Percentiles rank a stretch among this genome's conserved stretches.
These are phyloP conservation scores for Aspergillus panamensis DNA, from an alignment of 495 filamentous ascomycete species.

Conservation along the genomic window DNA sequence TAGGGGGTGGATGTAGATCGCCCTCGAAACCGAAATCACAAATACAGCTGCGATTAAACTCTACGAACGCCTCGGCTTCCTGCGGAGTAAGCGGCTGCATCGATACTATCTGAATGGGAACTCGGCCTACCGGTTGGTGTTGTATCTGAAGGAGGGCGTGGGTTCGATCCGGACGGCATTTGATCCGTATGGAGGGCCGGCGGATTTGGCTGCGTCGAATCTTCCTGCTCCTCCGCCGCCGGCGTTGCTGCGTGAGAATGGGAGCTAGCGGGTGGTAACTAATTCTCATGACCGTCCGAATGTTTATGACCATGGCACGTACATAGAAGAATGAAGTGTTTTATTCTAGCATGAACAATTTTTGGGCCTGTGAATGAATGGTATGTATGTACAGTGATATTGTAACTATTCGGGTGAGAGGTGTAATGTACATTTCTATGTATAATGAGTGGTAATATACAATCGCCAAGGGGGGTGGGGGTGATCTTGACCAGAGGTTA, in stretches of 20 bases:
- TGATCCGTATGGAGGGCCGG: constrained; percentile 35
- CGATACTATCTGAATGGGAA: constrained; percentile 97
- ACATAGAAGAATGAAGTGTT: constrained; percentile 6
- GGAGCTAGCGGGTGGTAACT: constrained; percentile 1
- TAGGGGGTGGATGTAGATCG: constrained; percentile 50
- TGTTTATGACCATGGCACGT: constrained; percentile 2
- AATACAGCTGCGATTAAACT: constrained; percentile 90
- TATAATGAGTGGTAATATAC: not conserved
- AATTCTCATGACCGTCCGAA: not conserved
- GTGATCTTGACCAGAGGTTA: not conserved
- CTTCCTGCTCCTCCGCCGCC: constrained; percentile 13
- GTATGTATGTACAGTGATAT: not conserved
- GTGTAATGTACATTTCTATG: constrained; percentile 6
- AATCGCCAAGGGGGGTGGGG: no score
- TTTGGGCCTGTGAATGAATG: no score
- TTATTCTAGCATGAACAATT: not conserved
- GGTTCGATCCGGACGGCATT: constrained; percentile 38
- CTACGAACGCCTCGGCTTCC: constrained; percentile 90
- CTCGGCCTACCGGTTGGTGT: constrained; percentile 82
- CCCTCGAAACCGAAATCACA: constrained; percentile 93
- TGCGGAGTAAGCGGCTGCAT: constrained; percentile 89
- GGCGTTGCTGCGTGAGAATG: constrained; percentile 29
- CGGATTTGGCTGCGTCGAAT: constrained; percentile 2
- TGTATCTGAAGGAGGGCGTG: constrained; percentile 70
- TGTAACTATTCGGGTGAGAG: not conserved